Evolutionary conservation across 306 rosid genomes (phyloP).

Genomic region (Quercus rubra): DNA sequence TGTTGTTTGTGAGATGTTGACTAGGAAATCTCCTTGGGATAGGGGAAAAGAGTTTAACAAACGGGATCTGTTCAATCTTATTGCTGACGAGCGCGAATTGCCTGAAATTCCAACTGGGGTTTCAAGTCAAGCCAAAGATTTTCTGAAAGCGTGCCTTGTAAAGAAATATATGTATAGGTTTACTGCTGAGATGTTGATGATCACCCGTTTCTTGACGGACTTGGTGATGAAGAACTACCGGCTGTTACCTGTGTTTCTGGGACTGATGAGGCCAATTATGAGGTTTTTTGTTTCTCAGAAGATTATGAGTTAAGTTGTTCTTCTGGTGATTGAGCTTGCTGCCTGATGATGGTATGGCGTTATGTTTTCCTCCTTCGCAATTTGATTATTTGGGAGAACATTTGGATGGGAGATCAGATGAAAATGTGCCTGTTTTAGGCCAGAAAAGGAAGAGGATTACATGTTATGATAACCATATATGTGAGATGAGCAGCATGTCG

Average conservation of each 20-base stretch:
- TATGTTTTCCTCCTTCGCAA: background rate
- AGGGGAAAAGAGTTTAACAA: background rate
- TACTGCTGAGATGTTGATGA: conserved; percentile 30
- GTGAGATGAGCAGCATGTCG: too few species aligned
- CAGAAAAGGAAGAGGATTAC: too few species aligned
- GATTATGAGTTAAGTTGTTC: background rate
- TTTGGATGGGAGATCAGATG: background rate
- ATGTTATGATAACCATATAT: too few species aligned
- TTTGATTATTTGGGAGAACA: background rate
- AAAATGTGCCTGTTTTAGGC: background rate
- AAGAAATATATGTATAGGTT: conserved; percentile 8
- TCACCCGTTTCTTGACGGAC: background rate
- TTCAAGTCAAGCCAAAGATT: conserved; percentile 11
- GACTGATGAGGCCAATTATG: background rate
- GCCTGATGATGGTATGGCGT: background rate
- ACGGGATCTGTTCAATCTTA: background rate
- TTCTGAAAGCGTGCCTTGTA: conserved; percentile 30
- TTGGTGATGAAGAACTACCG: background rate
- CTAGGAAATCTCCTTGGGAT: conserved; percentile 17
- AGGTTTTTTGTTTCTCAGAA: too few species aligned
- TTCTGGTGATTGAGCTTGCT: background rate
- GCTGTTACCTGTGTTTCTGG: background rate
- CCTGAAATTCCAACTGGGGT: conserved; percentile 8
- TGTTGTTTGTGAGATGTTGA: conserved; percentile 27
- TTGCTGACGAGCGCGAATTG: background rate